phyloP scores from a whole-genome alignment of 2,329 filamentous ascomycete species.

The Periconia sp. region DNA sequence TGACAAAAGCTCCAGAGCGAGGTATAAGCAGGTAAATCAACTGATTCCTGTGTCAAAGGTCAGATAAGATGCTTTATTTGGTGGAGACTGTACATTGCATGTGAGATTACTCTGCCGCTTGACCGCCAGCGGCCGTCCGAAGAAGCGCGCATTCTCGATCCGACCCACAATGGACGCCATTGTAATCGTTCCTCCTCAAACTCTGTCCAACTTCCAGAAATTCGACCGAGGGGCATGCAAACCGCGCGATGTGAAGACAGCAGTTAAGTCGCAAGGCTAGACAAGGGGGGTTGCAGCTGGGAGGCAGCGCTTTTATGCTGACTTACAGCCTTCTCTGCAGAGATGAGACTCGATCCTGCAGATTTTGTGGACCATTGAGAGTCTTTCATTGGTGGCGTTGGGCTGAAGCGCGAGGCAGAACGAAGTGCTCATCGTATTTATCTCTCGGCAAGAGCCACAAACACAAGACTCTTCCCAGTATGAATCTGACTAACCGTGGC shows the following conservation, averaged over 20 bases:
- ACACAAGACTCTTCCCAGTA: no score
- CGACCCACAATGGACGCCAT: slow-evolving; percentile 7
- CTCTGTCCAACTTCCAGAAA: no score
- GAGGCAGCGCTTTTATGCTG: no score
- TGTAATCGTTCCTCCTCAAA: neutral
- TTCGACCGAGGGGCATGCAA: neutral
- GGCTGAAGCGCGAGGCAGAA: slow-evolving; percentile 7
- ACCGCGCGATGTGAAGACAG: no score
- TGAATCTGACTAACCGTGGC: no score
- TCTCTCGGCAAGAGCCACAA: no score
- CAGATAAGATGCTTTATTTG: no score
- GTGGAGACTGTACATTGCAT: slow-evolving; percentile 3
- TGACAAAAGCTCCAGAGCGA: slow-evolving; percentile 2
- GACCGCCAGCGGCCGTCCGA: slow-evolving; percentile 10
- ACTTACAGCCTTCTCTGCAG: neutral
- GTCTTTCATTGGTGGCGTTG: slow-evolving; percentile 16
- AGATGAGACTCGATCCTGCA: slow-evolving; percentile 6
- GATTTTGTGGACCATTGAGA: slow-evolving; percentile 4
- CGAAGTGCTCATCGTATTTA: no score
- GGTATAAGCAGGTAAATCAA: neutral
- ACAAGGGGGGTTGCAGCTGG: no score
- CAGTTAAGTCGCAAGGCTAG: slow-evolving; percentile 7
- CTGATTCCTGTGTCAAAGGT: slow-evolving; percentile 2
- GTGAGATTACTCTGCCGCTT: slow-evolving; percentile 3
- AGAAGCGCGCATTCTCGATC: slow-evolving; percentile 12